Evolutionary conservation across 352 stramenopile genomes (phyloP), one percentile per base, ranked within the genome.

Genomic region (Globisporangium echinulatum): DNA sequence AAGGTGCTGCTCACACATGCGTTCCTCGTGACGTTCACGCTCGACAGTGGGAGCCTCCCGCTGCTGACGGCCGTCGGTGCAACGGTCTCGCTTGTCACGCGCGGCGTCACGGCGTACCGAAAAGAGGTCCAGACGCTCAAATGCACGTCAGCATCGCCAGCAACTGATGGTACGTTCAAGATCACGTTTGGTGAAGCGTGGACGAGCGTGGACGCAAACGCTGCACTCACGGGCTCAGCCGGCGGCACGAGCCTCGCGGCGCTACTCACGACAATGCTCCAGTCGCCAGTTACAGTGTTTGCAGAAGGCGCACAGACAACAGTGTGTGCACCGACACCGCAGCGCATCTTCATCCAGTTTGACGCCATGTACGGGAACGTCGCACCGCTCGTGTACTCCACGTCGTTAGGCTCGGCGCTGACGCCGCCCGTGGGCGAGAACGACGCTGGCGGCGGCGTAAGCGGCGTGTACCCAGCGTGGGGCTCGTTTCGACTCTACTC

Each of bases 391-490:
- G 59, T n/a, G 19, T 90, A 72, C 56, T 63, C 70, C 3, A 68
- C 51, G 19, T 64, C 75, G 1, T 47, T 5, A 4, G 62, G 43
- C 0, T 77, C 79, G 0, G 54, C 61, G 25, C 69, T 94, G 17
- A 59, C 62, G 8, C 25, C 25, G 25, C 14, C 90, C n/a, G 52
- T 55, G 0, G 57, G 57, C 38, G 79, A 89, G 11, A 61, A 82
- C 37, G 72, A 88, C 54, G 63, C 60, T 0, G 83, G 74, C 19
- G 84, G 85, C 33, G 69, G 60, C 4, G 69, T 97, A 25, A 77
- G 72, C 43, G 88, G 87, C 1, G 75, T 97, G 19, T 90, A 93
- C 37, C 88, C 89, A 2, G 70, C 94, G 0, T 97, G 87, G 85
- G 92, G 92, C 0, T 83, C 71, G 8, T 97, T 97, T 64, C 74